Conservation (phyloP, 108 stramenopile genomes). For the Epithemia pelagica region DNA sequence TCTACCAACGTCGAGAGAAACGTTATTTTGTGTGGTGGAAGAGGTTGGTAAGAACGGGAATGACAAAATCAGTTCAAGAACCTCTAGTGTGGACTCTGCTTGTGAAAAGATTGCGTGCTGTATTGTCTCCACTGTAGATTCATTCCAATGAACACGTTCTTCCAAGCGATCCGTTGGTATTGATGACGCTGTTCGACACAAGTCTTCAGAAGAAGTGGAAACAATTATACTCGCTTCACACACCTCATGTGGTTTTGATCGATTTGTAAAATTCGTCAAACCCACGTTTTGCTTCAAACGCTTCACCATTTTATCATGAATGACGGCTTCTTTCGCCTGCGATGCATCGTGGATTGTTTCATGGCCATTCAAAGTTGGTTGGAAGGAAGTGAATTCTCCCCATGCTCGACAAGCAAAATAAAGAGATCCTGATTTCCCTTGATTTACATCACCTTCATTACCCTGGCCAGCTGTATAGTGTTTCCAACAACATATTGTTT, state of each 20-base stretch:
- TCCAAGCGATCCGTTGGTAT: conserved; percentile 26
- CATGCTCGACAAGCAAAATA: not conserved
- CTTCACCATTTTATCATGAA: conserved; percentile 41
- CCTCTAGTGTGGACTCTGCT: conserved; percentile 37
- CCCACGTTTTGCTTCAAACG: conserved; percentile 40
- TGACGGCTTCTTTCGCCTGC: conserved; percentile 7
- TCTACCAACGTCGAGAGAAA: conserved; percentile 48
- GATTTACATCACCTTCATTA: conserved; percentile 1
- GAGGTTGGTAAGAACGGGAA: conserved; percentile 46
- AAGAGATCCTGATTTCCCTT: not conserved
- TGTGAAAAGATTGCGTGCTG: conserved; percentile 42
- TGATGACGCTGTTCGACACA: not conserved
- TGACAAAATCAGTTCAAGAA: conserved; percentile 48
- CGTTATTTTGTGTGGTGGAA: conserved; percentile 5
- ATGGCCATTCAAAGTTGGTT: not conserved
- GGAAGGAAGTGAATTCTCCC: not conserved
- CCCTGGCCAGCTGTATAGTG: not conserved
- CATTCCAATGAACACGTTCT: conserved; percentile 60
- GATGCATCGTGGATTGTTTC: no score
- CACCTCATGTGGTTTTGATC: conserved; percentile 5
- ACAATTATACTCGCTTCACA: not conserved
- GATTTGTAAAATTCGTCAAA: conserved; percentile 19
- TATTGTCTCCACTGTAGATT: conserved; percentile 38
- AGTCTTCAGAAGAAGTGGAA: not conserved
- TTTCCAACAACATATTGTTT: conserved; percentile 1